phyloP scores from a whole-genome alignment of 257 asterid genomes.

The Solanum appendiculatum region DNA sequence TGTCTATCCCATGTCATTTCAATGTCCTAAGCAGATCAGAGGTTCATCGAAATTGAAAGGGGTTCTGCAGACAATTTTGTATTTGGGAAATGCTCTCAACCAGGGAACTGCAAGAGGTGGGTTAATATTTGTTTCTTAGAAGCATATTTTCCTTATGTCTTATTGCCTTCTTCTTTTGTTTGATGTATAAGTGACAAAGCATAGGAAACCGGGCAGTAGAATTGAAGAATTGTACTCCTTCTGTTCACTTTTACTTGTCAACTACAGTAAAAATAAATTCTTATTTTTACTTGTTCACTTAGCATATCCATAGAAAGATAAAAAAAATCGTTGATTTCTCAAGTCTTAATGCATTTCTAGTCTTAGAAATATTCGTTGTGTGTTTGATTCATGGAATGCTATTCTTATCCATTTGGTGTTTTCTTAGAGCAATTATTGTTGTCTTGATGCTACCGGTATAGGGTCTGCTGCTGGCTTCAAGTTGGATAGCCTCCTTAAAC shows the following conservation, averaged over 20 bases:
- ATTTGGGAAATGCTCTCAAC: constrained; percentile 82
- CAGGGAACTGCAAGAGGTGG: constrained; percentile 90
- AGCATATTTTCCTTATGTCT: background rate
- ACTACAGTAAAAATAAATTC: background rate
- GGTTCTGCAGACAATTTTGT: constrained; percentile 73
- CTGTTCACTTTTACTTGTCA: background rate
- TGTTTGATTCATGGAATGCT: background rate
- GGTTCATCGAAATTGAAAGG: constrained; percentile 70
- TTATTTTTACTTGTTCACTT: background rate
- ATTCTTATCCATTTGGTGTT: background rate
- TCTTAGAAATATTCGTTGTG: background rate
- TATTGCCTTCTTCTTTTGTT: background rate
- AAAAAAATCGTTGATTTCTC: background rate
- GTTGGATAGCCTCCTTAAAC: constrained; percentile 83
- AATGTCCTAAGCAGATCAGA: constrained; percentile 47
- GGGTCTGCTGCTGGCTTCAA: constrained; percentile 95
- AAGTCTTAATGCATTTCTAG: background rate
- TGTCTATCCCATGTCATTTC: background rate
- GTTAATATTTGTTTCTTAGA: background rate
- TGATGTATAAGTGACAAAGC: background rate
- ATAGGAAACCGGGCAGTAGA: background rate
- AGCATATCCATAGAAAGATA: background rate
- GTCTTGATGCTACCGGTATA: constrained; percentile 8
- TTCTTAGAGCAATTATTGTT: background rate
- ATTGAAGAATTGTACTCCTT: background rate